phyloP scores from a whole-genome alignment of 2,329 filamentous ascomycete species.

The Sclerotinia borealis region DNA sequence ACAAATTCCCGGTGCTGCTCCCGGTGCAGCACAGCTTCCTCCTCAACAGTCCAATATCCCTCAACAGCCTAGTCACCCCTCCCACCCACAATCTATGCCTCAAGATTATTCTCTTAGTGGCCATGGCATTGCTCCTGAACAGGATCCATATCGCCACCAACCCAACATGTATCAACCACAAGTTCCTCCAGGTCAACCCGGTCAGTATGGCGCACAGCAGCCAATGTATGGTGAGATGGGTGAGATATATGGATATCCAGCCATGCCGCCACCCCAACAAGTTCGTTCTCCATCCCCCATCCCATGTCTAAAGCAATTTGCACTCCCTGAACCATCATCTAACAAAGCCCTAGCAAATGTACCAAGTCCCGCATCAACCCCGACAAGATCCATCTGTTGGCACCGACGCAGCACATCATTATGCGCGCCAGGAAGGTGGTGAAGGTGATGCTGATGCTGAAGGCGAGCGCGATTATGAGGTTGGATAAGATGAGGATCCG shows the following conservation, averaged over 20 bases:
- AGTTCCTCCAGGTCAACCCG: slow-evolving; percentile 65
- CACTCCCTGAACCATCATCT: slow-evolving; percentile 1
- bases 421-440: slow-evolving; percentile 36
- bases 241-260: slow-evolving; percentile 77
- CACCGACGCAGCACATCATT: slow-evolving; percentile 34
- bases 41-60: slow-evolving; percentile 42
- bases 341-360: slow-evolving; percentile 33
- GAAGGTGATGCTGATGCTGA: slow-evolving; percentile 40
- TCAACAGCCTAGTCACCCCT: slow-evolving; percentile 41
- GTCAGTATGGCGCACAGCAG: slow-evolving; percentile 67
- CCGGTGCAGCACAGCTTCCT: slow-evolving; percentile 45
- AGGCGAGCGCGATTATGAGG: slow-evolving; percentile 40
- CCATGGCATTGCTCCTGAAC: slow-evolving; percentile 59
- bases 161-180: slow-evolving; percentile 76
- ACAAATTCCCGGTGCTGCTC: slow-evolving; percentile 43
- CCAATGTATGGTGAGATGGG: slow-evolving; percentile 78
- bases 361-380: slow-evolving; percentile 36
- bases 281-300: slow-evolving; percentile 42
- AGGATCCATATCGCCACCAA: slow-evolving; percentile 69
- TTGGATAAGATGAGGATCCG: slow-evolving; percentile 24
- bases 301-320: background rate
- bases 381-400: slow-evolving; percentile 35
- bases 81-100: slow-evolving; percentile 50
- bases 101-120: slow-evolving; percentile 54
- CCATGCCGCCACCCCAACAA: slow-evolving; percentile 77